Base-by-base conservation (phyloP, 768 basidiomycete species). In the Tricholoma matsutake region DNA sequence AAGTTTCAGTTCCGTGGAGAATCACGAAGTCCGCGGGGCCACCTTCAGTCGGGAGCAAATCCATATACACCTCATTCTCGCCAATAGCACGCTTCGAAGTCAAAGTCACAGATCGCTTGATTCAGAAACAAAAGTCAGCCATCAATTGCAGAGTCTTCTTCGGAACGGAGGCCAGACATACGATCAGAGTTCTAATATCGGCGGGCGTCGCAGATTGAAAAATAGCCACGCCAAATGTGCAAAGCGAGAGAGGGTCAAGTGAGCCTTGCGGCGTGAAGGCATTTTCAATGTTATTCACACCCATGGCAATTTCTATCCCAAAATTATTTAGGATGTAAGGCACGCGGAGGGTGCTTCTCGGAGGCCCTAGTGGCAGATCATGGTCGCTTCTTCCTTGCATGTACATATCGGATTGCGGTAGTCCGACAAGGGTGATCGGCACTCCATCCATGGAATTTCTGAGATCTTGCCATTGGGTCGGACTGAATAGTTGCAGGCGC, bases 241-340 rank as follows among this genome's bases (percentile, higher is more conserved):
- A 82, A 57, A 88, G 71, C 5, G 79, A 76, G n/a, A 89, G 72
- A 8, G 86, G 86, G 73, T 87, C 86, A 47, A 83, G 68, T 28
- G 79, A 80, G 56, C 87, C 87, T 73, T 88, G 87, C 41, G 87
- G 88, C 35, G 83, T 88, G 69, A 87, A 89, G 31, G 84, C 82
- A 64, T 88, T 89, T 63, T 81, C 82, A 65, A 87, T 79, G 66
- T 87, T 87, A 71, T 87, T 86, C 37, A 87, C 82, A 58, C 81
- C 76, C 79, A 86, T 79, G 57, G 83, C 84, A 57, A 84, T 72
- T 49, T 77, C 73, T 31, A 86, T 61, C 10, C 79, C 76, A 67
- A 81, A 77, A 55, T 79, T 73, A 62, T 70, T 71, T 61, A 72
- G 73, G 51, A 85, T 73, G 59, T 78, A 71, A 22, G 83, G 80